Evolutionary conservation across 176 grass and related monocot genomes (phyloP), one percentile per base, ranked within the genome.

Genomic region (Oryza glaberrima): DNA sequence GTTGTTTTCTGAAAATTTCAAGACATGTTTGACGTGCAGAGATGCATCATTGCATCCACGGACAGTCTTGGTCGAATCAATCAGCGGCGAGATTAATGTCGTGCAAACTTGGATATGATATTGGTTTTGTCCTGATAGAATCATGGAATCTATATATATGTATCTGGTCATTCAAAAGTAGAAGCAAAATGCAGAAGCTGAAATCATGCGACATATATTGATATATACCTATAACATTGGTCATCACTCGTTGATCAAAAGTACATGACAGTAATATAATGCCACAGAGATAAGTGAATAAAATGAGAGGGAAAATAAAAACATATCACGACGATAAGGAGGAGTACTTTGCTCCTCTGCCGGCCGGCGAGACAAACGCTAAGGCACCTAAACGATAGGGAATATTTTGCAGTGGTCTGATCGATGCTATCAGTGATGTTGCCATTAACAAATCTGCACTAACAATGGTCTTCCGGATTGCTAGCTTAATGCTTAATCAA

Each of bases 1-100:
- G 84, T 86, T 68, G 22, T 32, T 75, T 34, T 75, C 35, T 75
- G 58, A 34, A 54, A 34, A 67, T 34, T 76, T 76, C 78, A 76
- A 76, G 70, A 68, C 54, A 71, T 52, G 70, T 81, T 76, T 69
- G 61, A 68, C 77, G 34, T 81, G 2, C 32, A 69, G 20, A 63
- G 58, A 20, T 63, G 19, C 58, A 23, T 23, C 58, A 63, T 63
- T 63, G 58, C n/a, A n/a, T 46, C 23, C 35, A 77, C 25, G 23
- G 19, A 11, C 52, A 36, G 85, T 61, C 48, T 75, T 68, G 25
- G 20, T 72, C 47, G n/a, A 64, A 87, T 87, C 78, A 87, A 82
- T 87, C 71, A 76, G 49, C 9, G 71, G 11, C 71, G 78, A 82
- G 47, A 87, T 76, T 76, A 69, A 17, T 71, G 63, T 60, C 19